phyloP scores from a whole-genome alignment of 768 basidiomycete species.

The Psilocybe cyanescens region DNA sequence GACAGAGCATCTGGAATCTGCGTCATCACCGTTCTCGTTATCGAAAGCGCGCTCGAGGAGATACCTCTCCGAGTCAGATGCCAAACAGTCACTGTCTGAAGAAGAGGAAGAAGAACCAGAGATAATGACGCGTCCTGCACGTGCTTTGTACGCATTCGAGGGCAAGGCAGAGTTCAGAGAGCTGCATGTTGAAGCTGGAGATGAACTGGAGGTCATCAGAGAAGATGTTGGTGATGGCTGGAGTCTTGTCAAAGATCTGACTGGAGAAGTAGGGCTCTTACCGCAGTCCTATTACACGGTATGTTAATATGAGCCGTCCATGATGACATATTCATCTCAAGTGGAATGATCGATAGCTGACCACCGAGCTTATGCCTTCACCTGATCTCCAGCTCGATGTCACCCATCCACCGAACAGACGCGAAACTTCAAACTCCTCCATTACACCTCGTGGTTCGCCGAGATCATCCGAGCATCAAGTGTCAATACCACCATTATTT shows the following conservation, averaged over 20 bases:
- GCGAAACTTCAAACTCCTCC: conserved; percentile 33
- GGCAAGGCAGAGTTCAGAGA: conserved; percentile 79
- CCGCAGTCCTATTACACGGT: conserved; percentile 79
- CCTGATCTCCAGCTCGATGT: conserved; percentile 44
- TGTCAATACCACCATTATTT: conserved; percentile 45
- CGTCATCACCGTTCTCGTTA: conserved; percentile 28
- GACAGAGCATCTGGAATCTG: conserved; percentile 60
- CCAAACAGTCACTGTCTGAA: conserved; percentile 34
- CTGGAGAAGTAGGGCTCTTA: conserved; percentile 69
- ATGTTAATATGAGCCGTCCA: conserved; percentile 26
- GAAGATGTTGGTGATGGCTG: conserved; percentile 79
- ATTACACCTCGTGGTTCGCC: conserved; percentile 56
- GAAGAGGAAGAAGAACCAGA: conserved; percentile 45
- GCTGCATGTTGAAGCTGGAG: conserved; percentile 68
- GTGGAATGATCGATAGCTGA: conserved; percentile 50
- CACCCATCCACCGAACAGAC: conserved; percentile 23
- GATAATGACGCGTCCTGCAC: conserved; percentile 50
- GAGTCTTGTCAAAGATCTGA: conserved; percentile 67
- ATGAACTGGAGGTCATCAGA: conserved; percentile 70
- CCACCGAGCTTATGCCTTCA: conserved; percentile 60
- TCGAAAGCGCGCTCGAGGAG: conserved; percentile 36
- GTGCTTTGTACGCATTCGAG: conserved; percentile 75
- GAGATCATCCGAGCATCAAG: conserved; percentile 33
- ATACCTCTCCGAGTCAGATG: conserved; percentile 42
- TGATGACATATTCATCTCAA: conserved; percentile 9